These are phyloP conservation scores for Russula compacta DNA, from an alignment of 768 basidiomycete species.

Conservation along the genomic window DNA sequence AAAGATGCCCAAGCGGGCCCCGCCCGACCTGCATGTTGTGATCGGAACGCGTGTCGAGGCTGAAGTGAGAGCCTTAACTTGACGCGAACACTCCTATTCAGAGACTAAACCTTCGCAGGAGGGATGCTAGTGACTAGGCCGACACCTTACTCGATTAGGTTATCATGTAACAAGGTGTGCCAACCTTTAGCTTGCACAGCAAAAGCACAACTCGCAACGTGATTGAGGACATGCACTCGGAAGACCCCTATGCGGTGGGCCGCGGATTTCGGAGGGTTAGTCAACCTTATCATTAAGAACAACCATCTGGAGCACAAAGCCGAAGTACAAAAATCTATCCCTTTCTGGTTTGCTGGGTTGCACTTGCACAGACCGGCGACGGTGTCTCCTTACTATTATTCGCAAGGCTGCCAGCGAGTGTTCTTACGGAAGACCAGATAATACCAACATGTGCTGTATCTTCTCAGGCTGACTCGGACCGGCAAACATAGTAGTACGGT, in stretches of 20 bases:
- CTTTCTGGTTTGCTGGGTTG: background rate
- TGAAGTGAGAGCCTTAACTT: background rate
- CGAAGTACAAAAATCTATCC: background rate
- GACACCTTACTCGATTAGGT: background rate
- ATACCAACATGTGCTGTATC: background rate
- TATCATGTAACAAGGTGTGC: background rate
- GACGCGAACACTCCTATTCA: too few relatives aligned
- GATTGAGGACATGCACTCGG: background rate
- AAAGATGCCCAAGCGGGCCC: background rate
- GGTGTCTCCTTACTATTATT: background rate
- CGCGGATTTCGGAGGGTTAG: background rate
- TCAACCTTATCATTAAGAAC: background rate
- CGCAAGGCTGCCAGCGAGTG: background rate
- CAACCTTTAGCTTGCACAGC: background rate
- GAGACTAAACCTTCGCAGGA: too few relatives aligned
- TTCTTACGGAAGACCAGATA: background rate
- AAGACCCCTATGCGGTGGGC: background rate
- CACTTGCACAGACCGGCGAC: background rate
- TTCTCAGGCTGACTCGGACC: background rate
- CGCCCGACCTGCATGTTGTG: background rate
- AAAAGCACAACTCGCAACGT: too few relatives aligned
- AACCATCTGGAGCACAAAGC: background rate
- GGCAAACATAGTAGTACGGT: too few relatives aligned
- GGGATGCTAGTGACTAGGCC: background rate
- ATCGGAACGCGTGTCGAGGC: background rate